These are phyloP conservation scores for Sistotremastrum niveocremeum DNA, from an alignment of 768 basidiomycete species.

Conservation along the genomic window DNA sequence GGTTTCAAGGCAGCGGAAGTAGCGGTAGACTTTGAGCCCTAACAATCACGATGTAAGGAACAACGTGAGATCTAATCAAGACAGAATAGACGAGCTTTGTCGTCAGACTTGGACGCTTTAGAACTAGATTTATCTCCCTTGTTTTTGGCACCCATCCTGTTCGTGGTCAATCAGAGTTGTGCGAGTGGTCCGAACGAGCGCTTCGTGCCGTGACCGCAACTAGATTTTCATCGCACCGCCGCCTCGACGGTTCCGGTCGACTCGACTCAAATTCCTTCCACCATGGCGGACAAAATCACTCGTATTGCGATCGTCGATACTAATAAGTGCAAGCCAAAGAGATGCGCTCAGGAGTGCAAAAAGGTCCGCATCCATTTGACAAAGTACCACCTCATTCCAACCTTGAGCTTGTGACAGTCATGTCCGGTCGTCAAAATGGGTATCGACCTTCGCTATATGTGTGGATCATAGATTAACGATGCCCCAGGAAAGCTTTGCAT, in stretches of 20 bases:
- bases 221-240: not conserved
- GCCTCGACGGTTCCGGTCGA: not conserved
- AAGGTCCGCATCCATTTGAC: slow-evolving; percentile 37
- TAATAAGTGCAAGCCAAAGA: slow-evolving; percentile 92
- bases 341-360: slow-evolving; percentile 97
- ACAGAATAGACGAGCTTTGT: slow-evolving; percentile 2
- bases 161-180: not conserved
- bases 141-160: slow-evolving; percentile 5
- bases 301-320: slow-evolving; percentile 91
- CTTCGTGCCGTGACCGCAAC: not conserved
- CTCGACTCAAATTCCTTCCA: slow-evolving; percentile 3
- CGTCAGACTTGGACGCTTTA: slow-evolving; percentile 9
- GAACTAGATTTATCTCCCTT: slow-evolving; percentile 10
- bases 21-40: not conserved
- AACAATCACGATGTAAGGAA: not conserved
- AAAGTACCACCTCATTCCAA: slow-evolving; percentile 3
- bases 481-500: slow-evolving; percentile 89
- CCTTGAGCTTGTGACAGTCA: slow-evolving; percentile 31
- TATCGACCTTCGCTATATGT: slow-evolving; percentile 14
- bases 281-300: slow-evolving; percentile 90
- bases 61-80: not conserved
- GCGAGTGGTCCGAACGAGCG: slow-evolving; percentile 3
- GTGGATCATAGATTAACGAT: not conserved
- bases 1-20: slow-evolving; percentile 38
- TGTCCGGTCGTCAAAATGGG: slow-evolving; percentile 99